phyloP scores from a whole-genome alignment of 106 monocot species.

The Hemerocallis citrina region DNA sequence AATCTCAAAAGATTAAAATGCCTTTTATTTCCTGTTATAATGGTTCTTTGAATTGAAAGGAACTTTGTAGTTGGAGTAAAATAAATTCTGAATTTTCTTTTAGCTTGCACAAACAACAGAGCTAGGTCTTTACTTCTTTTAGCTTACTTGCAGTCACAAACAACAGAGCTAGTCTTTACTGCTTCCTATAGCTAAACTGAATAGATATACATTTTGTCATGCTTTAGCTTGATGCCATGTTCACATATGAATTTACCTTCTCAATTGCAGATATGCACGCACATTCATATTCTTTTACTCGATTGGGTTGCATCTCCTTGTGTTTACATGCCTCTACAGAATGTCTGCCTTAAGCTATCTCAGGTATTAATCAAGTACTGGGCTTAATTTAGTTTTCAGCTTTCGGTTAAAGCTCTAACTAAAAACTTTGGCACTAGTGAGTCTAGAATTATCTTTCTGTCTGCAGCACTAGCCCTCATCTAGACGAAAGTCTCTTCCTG shows the following conservation, averaged over 20 bases:
- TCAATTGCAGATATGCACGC: conserved; percentile 62
- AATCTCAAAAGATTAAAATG: too few species aligned
- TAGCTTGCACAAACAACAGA: too few species aligned
- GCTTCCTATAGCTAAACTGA: too few species aligned
- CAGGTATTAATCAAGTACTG: conserved; percentile 31
- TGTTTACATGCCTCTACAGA: conserved; percentile 89
- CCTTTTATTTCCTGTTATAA: too few species aligned
- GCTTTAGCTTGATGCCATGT: background rate
- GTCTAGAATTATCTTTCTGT: background rate
- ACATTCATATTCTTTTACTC: conserved; percentile 97
- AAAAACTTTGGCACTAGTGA: background rate
- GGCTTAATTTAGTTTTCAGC: background rate
- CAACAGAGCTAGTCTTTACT: too few species aligned
- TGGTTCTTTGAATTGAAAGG: too few species aligned
- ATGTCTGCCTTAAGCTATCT: conserved; percentile 91
- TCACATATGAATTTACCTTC: background rate
- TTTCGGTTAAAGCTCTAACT: background rate
- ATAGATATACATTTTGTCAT: too few species aligned
- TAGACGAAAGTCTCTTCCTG: background rate
- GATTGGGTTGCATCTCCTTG: conserved; percentile 92
- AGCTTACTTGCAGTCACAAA: too few species aligned
- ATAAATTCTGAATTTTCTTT: too few species aligned
- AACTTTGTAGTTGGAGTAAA: too few species aligned
- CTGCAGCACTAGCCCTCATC: background rate
- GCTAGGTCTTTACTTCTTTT: too few species aligned